These are phyloP conservation scores for Tolypocladium sp. DNA, from an alignment of 2,329 filamentous ascomycete genomes.

Conservation along the genomic window DNA sequence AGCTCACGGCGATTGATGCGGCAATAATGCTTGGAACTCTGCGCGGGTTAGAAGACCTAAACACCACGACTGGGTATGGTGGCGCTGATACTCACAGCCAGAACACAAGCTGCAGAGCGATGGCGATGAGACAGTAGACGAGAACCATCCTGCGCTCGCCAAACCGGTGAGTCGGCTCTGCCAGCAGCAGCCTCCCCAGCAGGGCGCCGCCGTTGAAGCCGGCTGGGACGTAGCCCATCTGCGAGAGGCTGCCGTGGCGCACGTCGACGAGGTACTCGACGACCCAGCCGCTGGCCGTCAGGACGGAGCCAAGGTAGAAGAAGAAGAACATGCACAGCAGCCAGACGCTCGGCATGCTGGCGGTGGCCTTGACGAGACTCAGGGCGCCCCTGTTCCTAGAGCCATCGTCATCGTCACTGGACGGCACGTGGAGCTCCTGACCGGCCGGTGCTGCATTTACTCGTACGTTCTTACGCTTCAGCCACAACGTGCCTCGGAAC, in stretches of 20 bases:
- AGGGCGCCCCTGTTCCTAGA: too few relatives aligned
- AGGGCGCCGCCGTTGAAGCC: conserved; percentile 50
- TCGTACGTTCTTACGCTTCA: conserved; percentile 7
- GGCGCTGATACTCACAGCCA: conserved; percentile 37
- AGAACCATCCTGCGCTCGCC: conserved; percentile 51
- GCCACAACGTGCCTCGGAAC: conserved; percentile 37
- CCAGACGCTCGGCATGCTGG: conserved; percentile 42
- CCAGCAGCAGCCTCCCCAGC: conserved; percentile 45
- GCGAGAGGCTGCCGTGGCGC: conserved; percentile 44
- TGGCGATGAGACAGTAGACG: conserved; percentile 39
- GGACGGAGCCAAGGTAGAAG: conserved; percentile 46
- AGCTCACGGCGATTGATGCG: conserved; percentile 42
- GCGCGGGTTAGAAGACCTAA: neutral
- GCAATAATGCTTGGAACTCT: conserved; percentile 35
- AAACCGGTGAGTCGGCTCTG: conserved; percentile 48
- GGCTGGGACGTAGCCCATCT: conserved; percentile 53
- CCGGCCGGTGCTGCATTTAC: conserved; percentile 6
- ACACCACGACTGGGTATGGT: neutral
- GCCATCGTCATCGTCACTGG: neutral
- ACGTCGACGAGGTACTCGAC: conserved; percentile 55
- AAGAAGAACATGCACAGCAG: conserved; percentile 54
- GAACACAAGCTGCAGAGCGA: conserved; percentile 49
- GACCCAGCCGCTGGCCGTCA: conserved; percentile 53
- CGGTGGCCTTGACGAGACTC: conserved; percentile 32
- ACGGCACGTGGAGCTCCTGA: conserved; percentile 9